Evolutionary conservation across 768 basidiomycete species (phyloP).

Genomic region (Polyporus arcularius): DNA sequence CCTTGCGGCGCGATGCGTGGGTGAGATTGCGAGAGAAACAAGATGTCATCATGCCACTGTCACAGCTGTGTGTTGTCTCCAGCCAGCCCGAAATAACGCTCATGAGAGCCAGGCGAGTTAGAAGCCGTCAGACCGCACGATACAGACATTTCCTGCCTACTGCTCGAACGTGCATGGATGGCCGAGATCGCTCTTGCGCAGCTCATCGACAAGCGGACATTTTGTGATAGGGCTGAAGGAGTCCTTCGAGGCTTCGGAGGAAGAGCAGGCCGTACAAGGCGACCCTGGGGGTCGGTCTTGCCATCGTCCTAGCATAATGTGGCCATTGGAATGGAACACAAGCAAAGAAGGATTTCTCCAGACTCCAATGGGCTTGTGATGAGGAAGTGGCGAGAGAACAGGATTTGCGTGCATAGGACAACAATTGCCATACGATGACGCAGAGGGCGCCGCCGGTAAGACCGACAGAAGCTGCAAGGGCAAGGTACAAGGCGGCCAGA

Average conservation of each 20-base stretch:
- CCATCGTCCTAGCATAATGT: neutral
- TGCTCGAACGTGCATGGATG: neutral
- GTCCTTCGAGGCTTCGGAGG: neutral
- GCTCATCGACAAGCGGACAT: neutral
- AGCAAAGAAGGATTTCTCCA: no score
- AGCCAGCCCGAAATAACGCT: neutral
- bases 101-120: neutral
- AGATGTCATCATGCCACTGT: neutral
- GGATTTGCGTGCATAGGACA: neutral
- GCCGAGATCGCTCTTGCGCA: no score
- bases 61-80: neutral
- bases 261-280: neutral
- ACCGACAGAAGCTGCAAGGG: neutral
- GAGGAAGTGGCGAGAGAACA: slow-evolving; percentile 3
- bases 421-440: slow-evolving; percentile 7
- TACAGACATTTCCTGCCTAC: slow-evolving; percentile 7
- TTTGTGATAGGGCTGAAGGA: slow-evolving; percentile 5
- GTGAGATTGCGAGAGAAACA: neutral
- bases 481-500: neutral
- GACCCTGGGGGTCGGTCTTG: neutral
- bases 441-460: neutral
- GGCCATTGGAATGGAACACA: no score
- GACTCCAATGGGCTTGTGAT: slow-evolving; percentile 6
- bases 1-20: neutral
- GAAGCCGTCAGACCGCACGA: slow-evolving; percentile 9